Conservation (phyloP, 2,329 filamentous ascomycete species). For the Penicillium sp. region DNA sequence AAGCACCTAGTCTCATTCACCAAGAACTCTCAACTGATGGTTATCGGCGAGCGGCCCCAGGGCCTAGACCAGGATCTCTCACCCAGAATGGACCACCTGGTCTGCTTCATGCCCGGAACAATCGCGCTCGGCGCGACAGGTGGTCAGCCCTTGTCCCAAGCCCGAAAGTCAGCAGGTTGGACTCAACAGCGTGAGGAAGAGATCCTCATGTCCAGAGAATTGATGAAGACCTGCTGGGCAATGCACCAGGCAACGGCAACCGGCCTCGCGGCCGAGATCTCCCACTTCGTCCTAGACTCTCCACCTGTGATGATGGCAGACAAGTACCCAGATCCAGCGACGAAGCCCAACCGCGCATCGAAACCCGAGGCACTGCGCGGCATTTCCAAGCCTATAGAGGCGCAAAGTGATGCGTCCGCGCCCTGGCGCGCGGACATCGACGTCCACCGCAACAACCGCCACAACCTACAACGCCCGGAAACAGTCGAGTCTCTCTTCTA, state of each 20-base stretch:
- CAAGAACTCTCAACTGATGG: slow-evolving; percentile 73
- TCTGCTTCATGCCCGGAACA: slow-evolving; percentile 96
- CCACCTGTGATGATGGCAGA: slow-evolving; percentile 57
- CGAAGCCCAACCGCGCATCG: slow-evolving; percentile 35
- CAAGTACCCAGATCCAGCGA: slow-evolving; percentile 34
- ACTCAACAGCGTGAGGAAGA: slow-evolving; percentile 76
- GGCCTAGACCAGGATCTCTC: slow-evolving; percentile 63
- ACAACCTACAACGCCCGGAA: slow-evolving; percentile 94
- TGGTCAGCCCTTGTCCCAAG: slow-evolving; percentile 71
- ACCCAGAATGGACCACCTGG: slow-evolving; percentile 95
- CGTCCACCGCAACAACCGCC: slow-evolving; percentile 76
- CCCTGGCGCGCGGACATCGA: slow-evolving; percentile 74
- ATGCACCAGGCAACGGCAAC: slow-evolving; percentile 92
- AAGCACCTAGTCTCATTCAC: slow-evolving; percentile 93
- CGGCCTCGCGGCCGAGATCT: slow-evolving; percentile 90
- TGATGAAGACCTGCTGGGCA: slow-evolving; percentile 97
- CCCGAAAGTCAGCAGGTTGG: slow-evolving; percentile 71
- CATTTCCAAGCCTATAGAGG: slow-evolving; percentile 36
- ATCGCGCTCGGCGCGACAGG: slow-evolving; percentile 86
- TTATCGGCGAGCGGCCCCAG: slow-evolving; percentile 78
- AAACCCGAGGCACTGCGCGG: slow-evolving; percentile 33
- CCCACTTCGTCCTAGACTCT: slow-evolving; percentile 75
- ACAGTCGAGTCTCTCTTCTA: slow-evolving; percentile 96
- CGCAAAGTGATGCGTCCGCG: slow-evolving; percentile 25
- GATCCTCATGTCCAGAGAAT: slow-evolving; percentile 79